A percentile compares a stretch with the other conserved stretches of the same genome.
Conservation (phyloP, 768 basidiomycete genomes). For the Suillus ampliporus region DNA sequence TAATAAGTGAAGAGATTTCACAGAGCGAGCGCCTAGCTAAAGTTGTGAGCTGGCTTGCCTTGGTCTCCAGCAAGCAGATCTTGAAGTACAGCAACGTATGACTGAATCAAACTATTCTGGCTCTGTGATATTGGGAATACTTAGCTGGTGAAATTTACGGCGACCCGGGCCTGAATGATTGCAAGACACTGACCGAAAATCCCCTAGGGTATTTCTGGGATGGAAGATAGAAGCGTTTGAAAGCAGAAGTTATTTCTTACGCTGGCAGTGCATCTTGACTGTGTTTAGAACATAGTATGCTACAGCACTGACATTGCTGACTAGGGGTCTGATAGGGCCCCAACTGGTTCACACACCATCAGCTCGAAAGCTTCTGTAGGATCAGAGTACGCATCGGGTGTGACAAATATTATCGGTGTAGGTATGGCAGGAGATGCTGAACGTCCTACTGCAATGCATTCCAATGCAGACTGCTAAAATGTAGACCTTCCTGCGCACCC, state of each 20-base stretch:
- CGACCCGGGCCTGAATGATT: too few species aligned
- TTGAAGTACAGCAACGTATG: too few species aligned
- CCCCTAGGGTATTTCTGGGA: not conserved
- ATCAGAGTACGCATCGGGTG: not conserved
- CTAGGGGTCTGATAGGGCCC: not conserved
- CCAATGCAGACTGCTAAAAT: not conserved
- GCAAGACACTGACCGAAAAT: not conserved
- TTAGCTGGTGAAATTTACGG: too few species aligned
- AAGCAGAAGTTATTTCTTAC: not conserved
- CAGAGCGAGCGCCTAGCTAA: too few species aligned
- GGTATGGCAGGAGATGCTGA: not conserved
- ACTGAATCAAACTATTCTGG: too few species aligned
- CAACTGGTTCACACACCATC: not conserved
- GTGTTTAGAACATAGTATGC: not conserved
- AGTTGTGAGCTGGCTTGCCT: not conserved
- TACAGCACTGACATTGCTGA: not conserved
- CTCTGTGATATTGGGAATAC: too few species aligned
- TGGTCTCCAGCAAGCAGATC: not conserved
- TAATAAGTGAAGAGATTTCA: too few species aligned
- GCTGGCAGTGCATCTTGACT: not conserved
- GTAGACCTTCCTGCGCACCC: slow-evolving; percentile 1
- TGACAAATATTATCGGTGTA: not conserved
- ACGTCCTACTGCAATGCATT: slow-evolving; percentile 1
- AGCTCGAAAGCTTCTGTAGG: not conserved
- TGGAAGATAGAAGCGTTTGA: not conserved